Evolutionary conservation across 768 basidiomycete genomes (phyloP), one percentile per base, ranked within the genome.

Genomic region (Mycena galericulata): DNA sequence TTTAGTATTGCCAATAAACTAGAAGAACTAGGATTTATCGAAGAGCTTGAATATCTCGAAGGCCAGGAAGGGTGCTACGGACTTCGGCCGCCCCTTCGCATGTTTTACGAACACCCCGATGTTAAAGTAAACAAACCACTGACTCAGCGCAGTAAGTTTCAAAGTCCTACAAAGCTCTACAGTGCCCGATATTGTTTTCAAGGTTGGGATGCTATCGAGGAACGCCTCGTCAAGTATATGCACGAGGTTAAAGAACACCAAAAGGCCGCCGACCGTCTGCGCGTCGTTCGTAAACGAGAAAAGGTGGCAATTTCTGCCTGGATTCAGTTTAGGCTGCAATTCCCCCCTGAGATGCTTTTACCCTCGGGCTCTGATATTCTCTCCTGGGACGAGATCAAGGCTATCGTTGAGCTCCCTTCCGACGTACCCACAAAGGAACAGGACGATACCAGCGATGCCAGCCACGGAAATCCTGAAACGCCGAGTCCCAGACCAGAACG

Each of bases 191-290:
- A 11, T 51, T 38, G 8, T 3, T 60, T 10, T 38, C n/a, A n/a
- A 80, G 79, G 57, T 2, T 79, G 78, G 78, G 66, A 72, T 0
- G 78, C 71, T 27, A 78, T 80, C n/a, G 72, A 78, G 58, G 26
- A 43, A 30, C 62, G 72, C 7, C 74, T 81, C 66, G 38, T 76
- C 20, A 47, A 62, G 14, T 78, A 80, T 47, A 79, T 80, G 75
- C 57, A 67, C 3, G 34, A 65, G 14, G 73, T 77, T 7, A 69
- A 65, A 41, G 24, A 30, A 12, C 59, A 75, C 17, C 68, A 74
- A 9, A 30, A 63, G 11, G 50, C 69, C 22, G 74, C 77, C 26
- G 74, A 75, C 9, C 75, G 73, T 8, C 63, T 67, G 1, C 27
- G 58, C 9, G n/a, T 77, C 4, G 41, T 76, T 7, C 71, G 72